Conservation (phyloP, 345 rosid species). For the Cardamine chenopodiifolia region DNA sequence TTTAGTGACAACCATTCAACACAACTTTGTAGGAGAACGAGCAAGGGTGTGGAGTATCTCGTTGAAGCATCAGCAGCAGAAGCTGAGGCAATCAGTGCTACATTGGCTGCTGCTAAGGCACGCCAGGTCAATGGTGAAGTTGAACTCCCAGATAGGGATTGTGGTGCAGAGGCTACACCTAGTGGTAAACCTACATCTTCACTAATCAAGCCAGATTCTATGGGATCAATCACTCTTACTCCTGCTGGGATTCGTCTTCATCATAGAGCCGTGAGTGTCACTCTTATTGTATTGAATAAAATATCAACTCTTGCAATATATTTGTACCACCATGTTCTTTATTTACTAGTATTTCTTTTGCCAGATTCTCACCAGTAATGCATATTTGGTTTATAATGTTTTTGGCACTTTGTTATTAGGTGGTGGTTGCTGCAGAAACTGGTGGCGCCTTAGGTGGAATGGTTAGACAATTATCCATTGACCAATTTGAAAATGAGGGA, state of each 20-base stretch:
- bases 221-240: constrained; percentile 51
- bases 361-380: constrained; percentile 5
- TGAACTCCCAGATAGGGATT: constrained; percentile 80
- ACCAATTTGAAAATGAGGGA: constrained; percentile 93
- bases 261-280: constrained; percentile 78
- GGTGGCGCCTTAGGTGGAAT: constrained; percentile 91
- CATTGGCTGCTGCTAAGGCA: constrained; percentile 93
- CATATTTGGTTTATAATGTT: constrained; percentile 25
- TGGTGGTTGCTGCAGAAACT: constrained; percentile 88
- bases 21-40: constrained; percentile 59
- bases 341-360: constrained; percentile 13
- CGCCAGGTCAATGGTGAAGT: constrained; percentile 85
- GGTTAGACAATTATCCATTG: constrained; percentile 90
- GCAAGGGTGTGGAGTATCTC: constrained; percentile 84
- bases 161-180: constrained; percentile 80
- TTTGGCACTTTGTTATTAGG: constrained; percentile 50
- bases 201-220: constrained; percentile 68
- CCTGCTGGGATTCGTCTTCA: constrained; percentile 84
- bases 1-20: constrained; percentile 23
- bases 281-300: constrained; percentile 5
- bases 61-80: constrained; percentile 95
- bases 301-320: constrained; percentile 1
- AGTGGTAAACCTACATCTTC: constrained; percentile 68
- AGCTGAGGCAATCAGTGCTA: constrained; percentile 91
- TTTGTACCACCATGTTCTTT: constrained; percentile 22